These are phyloP conservation scores for Colletotrichum incanum DNA, from an alignment of 2,329 filamentous ascomycete species.

Conservation along the genomic window DNA sequence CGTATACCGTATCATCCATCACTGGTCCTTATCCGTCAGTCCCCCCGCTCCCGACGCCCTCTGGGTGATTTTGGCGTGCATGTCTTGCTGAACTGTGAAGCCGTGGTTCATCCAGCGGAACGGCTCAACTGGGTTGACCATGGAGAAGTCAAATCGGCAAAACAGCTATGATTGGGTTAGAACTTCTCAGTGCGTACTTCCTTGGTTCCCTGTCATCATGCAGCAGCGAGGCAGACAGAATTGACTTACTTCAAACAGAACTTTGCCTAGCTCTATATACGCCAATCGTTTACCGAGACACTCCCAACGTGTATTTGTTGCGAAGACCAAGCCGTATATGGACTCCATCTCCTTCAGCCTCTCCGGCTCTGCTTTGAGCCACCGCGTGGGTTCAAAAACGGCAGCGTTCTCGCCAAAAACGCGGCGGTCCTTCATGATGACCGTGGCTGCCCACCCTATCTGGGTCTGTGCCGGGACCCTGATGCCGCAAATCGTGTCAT, in stretches of 20 bases:
- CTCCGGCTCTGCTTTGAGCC: neutral
- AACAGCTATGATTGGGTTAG: neutral
- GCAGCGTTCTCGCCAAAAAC: neutral
- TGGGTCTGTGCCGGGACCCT: slow-evolving; percentile 50
- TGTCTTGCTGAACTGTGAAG: too few relatives aligned
- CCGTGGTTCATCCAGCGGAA: too few relatives aligned
- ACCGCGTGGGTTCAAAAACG: neutral
- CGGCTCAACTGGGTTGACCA: neutral
- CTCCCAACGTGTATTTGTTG: neutral
- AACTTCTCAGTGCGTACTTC: too few relatives aligned
- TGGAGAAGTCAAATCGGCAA: neutral
- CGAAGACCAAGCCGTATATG: neutral
- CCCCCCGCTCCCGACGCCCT: too few relatives aligned
- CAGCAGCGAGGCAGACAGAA: neutral
- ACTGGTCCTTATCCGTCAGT: too few relatives aligned
- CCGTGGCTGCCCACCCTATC: slow-evolving; percentile 45
- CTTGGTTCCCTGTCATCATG: too few relatives aligned
- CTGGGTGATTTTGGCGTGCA: neutral
- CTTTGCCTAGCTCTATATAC: neutral
- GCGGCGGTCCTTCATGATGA: neutral
- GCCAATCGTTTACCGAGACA: neutral
- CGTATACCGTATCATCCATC: too few relatives aligned
- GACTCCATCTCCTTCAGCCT: neutral
- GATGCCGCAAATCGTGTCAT: slow-evolving; percentile 36
- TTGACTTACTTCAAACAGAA: neutral